A percentile compares a stretch with the other conserved stretches of the same genome.
Conservation (phyloP, 768 basidiomycete species). For the Suillus subaureus region DNA sequence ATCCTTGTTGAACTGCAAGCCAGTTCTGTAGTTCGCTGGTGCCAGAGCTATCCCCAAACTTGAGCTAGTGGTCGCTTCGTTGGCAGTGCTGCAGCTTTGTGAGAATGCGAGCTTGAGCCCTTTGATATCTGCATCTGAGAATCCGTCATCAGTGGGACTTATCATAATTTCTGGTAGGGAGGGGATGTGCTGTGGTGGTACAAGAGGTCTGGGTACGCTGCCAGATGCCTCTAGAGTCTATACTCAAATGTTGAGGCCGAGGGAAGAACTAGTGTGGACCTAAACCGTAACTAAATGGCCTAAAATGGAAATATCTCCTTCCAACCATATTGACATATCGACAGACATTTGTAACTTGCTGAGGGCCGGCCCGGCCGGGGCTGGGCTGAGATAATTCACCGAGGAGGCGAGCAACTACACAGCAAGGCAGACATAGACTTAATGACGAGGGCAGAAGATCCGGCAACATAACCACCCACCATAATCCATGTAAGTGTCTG, state of each 20-base stretch:
- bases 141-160: constrained; percentile 29
- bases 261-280: not conserved
- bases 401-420: not conserved
- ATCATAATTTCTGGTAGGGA: constrained; percentile 25
- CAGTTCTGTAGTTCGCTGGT: not conserved
- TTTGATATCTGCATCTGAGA: constrained; percentile 32
- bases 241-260: not conserved
- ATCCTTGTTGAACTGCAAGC: constrained; percentile 1
- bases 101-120: constrained; percentile 4
- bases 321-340: not conserved
- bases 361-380: too few species aligned
- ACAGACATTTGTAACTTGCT: too few species aligned
- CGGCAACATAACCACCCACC: too few species aligned
- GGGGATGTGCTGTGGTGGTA: not conserved
- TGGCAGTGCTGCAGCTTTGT: not conserved
- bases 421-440: too few species aligned
- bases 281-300: not conserved
- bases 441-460: too few species aligned
- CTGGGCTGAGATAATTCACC: not conserved
- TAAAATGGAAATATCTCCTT: not conserved
- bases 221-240: not conserved
- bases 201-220: not conserved
- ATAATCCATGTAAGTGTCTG: too few species aligned
- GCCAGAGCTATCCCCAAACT: constrained; percentile 1
- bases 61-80: constrained; percentile 1